phyloP scores from a whole-genome alignment of 192 early-diverging fungal genomes.

The Coemansia interrupta region DNA sequence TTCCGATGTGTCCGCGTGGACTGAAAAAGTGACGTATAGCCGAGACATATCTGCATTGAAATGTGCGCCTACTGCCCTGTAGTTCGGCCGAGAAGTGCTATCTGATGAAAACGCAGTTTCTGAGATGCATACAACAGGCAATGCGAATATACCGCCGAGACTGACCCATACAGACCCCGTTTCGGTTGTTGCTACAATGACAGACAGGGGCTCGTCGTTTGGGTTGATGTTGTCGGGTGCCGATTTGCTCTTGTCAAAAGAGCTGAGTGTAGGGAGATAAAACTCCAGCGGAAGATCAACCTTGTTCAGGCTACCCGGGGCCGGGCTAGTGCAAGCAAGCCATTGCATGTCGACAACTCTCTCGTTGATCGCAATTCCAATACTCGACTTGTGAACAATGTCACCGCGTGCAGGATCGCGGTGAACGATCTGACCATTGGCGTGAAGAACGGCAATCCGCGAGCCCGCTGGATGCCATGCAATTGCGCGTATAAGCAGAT shows the following conservation, averaged over 20 bases:
- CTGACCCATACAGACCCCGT: conserved; percentile 28
- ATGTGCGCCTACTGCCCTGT: conserved; percentile 6
- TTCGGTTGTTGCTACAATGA: conserved; percentile 17
- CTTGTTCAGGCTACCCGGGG: neutral
- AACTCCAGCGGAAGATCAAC: conserved; percentile 14
- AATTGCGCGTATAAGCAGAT: conserved; percentile 17
- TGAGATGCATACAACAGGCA: conserved; percentile 12
- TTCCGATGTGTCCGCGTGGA: neutral
- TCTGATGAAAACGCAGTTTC: neutral
- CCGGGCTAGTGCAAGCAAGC: conserved; percentile 12
- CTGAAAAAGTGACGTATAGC: neutral
- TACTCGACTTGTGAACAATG: conserved; percentile 28
- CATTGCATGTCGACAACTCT: conserved; percentile 28
- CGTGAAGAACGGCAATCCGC: conserved; percentile 24
- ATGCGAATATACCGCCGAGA: conserved; percentile 36
- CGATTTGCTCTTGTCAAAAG: conserved; percentile 27
- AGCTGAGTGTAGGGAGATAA: conserved; percentile 18
- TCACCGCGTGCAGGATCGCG: conserved; percentile 35
- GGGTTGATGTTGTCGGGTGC: conserved; percentile 23
- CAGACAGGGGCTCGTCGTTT: conserved; percentile 13
- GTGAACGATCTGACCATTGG: conserved; percentile 37
- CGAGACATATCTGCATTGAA: neutral
- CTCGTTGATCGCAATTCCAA: conserved; percentile 11
- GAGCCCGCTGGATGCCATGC: conserved; percentile 30
- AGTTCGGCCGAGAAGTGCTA: neutral